These are phyloP conservation scores for Cercospora sp. DNA, from an alignment of 2,329 filamentous ascomycete species.

Conservation along the genomic window DNA sequence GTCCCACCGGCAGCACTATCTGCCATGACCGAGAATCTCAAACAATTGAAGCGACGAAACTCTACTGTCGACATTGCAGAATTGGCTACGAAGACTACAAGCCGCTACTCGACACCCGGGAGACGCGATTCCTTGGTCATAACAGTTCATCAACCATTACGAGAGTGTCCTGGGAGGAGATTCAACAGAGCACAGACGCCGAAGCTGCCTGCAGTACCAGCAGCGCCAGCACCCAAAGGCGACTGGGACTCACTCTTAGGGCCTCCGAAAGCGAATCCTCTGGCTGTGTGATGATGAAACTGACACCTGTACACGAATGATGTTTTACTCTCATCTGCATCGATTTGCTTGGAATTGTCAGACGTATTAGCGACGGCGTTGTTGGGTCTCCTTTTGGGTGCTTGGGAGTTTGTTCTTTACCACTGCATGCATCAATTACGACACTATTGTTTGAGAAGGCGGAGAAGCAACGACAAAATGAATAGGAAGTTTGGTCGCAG, in stretches of 20 bases:
- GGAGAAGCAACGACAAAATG: not conserved
- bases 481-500: not conserved
- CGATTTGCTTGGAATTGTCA: not conserved
- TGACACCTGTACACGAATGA: slow-evolving; percentile 9
- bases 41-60: slow-evolving; percentile 15
- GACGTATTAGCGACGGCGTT: slow-evolving; percentile 13
- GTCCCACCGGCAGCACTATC: slow-evolving; percentile 16
- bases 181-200: slow-evolving; percentile 23
- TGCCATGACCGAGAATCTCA: slow-evolving; percentile 16
- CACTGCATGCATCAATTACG: not conserved
- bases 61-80: slow-evolving; percentile 17
- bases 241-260: slow-evolving; percentile 24
- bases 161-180: slow-evolving; percentile 22
- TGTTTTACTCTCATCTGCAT: slow-evolving; percentile 1
- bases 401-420: not conserved
- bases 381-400: not conserved
- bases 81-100: slow-evolving; percentile 10
- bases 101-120: slow-evolving; percentile 11
- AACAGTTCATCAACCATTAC: slow-evolving; percentile 22
- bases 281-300: slow-evolving; percentile 12
- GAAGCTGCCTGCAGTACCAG: slow-evolving; percentile 11
- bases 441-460: not conserved
- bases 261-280: slow-evolving; percentile 15
- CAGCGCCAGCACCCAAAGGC: slow-evolving; percentile 18
- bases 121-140: slow-evolving; percentile 8